Percentiles rank a stretch among this genome's conserved stretches.
phyloP scores from a whole-genome alignment of 192 early-diverging fungal species.

The Radiomyces spectabilis region DNA sequence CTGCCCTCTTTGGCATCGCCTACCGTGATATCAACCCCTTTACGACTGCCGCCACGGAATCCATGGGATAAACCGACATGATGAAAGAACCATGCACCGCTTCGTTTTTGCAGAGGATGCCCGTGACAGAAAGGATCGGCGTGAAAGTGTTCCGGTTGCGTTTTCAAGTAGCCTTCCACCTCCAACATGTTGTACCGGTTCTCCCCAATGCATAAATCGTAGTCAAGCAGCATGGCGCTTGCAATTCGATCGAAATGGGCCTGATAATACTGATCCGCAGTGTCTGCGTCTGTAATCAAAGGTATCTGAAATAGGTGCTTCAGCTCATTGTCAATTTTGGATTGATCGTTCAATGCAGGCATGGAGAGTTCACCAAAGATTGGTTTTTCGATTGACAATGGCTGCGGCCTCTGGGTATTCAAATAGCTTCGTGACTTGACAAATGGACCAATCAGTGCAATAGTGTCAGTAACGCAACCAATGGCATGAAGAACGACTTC shows the following conservation, averaged over 20 bases:
- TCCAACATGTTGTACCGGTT: constrained; percentile 14
- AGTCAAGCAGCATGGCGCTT: constrained; percentile 4
- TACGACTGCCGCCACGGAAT: constrained; percentile 21
- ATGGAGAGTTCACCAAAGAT: too few species aligned
- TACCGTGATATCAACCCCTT: constrained; percentile 20
- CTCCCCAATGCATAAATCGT: constrained; percentile 5
- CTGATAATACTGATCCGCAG: constrained; percentile 1
- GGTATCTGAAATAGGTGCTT: not conserved
- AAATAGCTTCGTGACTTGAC: too few species aligned
- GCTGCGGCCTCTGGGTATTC: too few species aligned
- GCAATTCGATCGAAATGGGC: not conserved
- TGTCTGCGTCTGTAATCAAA: not conserved
- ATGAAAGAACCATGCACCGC: constrained; percentile 25
- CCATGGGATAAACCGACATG: constrained; percentile 11
- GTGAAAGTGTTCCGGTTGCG: not conserved
- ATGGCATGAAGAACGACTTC: too few species aligned
- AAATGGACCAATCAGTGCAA: too few species aligned
- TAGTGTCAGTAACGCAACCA: too few species aligned
- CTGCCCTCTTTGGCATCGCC: not conserved
- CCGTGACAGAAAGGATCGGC: constrained; percentile 19
- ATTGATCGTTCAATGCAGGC: too few species aligned
- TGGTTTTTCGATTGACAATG: too few species aligned
- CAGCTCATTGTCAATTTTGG: too few species aligned
- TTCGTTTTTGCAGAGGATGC: constrained; percentile 7
- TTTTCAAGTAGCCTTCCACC: constrained; percentile 21